These are phyloP conservation scores for Globisporangium iwayamae DNA, from an alignment of 352 stramenopile species.

Conservation along the genomic window DNA sequence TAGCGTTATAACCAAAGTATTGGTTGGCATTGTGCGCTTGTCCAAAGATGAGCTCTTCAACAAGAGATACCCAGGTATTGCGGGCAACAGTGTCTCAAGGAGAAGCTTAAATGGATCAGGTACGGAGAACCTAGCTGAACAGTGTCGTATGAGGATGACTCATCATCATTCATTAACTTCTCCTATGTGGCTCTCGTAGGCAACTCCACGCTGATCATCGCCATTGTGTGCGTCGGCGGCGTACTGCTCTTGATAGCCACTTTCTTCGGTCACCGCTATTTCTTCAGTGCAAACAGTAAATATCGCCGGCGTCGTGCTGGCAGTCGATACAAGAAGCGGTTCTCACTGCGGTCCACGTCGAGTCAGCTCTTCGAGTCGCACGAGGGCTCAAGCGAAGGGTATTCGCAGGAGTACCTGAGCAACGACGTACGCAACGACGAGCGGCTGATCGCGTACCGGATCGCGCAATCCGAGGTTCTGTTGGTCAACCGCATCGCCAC, in stretches of 20 bases:
- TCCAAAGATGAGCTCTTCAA: conserved; percentile 4
- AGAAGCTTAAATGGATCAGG: background rate
- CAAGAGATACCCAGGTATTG: background rate
- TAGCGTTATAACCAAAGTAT: too few relatives aligned
- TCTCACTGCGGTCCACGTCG: conserved; percentile 18
- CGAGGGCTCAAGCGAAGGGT: conserved; percentile 1
- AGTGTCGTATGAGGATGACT: too few relatives aligned
- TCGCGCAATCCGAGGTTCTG: conserved; percentile 48
- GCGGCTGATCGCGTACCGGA: conserved; percentile 40
- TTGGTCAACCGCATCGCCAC: conserved; percentile 37
- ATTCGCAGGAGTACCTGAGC: conserved; percentile 29
- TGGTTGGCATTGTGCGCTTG: background rate
- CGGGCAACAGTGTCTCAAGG: background rate
- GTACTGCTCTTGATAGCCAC: background rate
- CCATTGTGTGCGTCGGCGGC: background rate
- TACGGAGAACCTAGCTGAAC: background rate
- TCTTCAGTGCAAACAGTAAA: background rate
- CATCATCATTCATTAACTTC: background rate
- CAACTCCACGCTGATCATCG: conserved; percentile 2
- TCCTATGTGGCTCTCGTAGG: background rate
- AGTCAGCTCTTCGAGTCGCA: conserved; percentile 17
- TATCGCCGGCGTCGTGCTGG: conserved; percentile 9
- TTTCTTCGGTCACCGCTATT: background rate
- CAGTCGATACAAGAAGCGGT: conserved; percentile 7
- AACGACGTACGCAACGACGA: conserved; percentile 74